phyloP scores from a whole-genome alignment of 495 filamentous ascomycete species.

The Aspergillus kassunensis region DNA sequence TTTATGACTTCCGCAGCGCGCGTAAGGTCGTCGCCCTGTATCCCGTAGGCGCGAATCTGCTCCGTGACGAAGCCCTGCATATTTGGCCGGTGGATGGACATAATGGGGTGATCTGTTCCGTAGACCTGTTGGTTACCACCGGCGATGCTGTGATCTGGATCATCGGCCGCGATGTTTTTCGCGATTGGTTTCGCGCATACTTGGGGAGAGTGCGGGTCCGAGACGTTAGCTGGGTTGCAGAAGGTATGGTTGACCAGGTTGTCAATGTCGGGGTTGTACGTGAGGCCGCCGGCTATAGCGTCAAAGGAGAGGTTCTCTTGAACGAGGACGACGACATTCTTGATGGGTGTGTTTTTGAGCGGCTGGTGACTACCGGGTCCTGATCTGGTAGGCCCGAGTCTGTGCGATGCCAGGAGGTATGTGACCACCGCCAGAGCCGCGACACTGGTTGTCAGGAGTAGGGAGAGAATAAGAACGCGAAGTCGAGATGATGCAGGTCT shows the following conservation, averaged over 20 bases:
- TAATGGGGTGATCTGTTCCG: slow-evolving; percentile 37
- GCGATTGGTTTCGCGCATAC: slow-evolving; percentile 35
- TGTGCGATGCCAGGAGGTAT: not conserved
- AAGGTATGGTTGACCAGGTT: slow-evolving; percentile 30
- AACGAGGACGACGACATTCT: slow-evolving; percentile 42
- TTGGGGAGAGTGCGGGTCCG: slow-evolving; percentile 24
- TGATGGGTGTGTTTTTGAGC: slow-evolving; percentile 25
- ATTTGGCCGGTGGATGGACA: not conserved
- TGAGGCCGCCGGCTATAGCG: slow-evolving; percentile 38
- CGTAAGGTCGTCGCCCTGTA: slow-evolving; percentile 23
- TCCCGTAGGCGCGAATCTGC: slow-evolving; percentile 35
- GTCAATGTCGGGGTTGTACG: slow-evolving; percentile 33
- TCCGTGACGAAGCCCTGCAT: slow-evolving; percentile 47
- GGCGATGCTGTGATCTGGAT: slow-evolving; percentile 47
- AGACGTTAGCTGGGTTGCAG: slow-evolving; percentile 41
- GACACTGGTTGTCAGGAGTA: not conserved
- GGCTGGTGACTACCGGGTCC: not conserved
- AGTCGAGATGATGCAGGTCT: not conserved
- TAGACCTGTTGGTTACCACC: slow-evolving; percentile 49
- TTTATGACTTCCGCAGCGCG: slow-evolving; percentile 45
- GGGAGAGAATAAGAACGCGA: not conserved
- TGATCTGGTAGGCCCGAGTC: not conserved
- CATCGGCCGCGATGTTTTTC: slow-evolving; percentile 36
- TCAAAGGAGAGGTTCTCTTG: slow-evolving; percentile 47
- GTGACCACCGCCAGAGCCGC: not conserved